Evolutionary conservation across 164 flowering plant species (phyloP), one percentile per base, ranked within the genome.

Genomic region (Vitis cinerea): DNA sequence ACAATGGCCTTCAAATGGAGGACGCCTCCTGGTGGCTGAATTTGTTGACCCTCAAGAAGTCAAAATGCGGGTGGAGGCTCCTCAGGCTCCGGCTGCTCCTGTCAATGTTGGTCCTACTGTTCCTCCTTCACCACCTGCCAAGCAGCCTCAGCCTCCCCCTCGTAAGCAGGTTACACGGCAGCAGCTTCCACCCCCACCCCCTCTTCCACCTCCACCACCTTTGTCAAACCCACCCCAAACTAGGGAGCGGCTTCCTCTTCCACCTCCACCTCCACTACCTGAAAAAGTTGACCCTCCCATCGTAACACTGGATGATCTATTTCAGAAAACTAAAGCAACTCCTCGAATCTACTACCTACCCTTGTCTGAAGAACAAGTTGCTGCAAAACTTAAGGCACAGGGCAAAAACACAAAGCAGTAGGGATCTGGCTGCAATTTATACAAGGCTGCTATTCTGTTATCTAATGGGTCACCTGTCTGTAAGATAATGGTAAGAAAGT

Each of bases 1-100:
- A 10, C 98, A 94, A 54, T 94, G 99, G 99, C 99, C 99, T 60
- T 73, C 91, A 23, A 90, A 94, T 74, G 97, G 98, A 0, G 99
- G 99, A 10, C 91, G 88, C 27, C 83, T 83, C 12, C 80, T 94
- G 49, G 72, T 75, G 2, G 99, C 96, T 50, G 99, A 94, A 64
- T 94, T 90, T 84, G 99, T 94, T 60, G 97, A 90, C 27, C 90
- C 91, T 4, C 87, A 90, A 69, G 97, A 92, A 69, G 99, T 92
- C 53, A 85, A 86, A 78, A 61, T 70, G 12, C 74, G 79, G 37
- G 49, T 77, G 16, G 95, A 93, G 69, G 77, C 82, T 62, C 87
- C 87, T 50, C 79, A 65, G 64, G 48, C 74, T n/a, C 71, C 54
- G 49, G 31, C 84, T 73, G 85, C 88, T 1, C 79, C 83, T 71